Evolutionary conservation across 116 monocot species (phyloP), one percentile per base, ranked within the genome.

Genomic region (Phalaenopsis hybrid): DNA sequence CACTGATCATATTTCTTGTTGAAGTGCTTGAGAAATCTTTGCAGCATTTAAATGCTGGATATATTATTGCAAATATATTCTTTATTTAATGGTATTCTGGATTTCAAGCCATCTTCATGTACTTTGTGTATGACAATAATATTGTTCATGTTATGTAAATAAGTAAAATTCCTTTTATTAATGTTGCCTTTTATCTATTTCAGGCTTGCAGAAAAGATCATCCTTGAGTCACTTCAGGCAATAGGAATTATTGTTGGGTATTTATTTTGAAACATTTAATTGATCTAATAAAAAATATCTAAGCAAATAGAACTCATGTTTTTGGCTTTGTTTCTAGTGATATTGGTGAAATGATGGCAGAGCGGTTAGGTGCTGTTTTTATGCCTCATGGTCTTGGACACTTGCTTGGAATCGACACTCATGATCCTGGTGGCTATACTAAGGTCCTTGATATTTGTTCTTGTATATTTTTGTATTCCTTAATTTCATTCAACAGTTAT

Each of bases 301-400:
- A 50, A 77, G 28, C 10, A 37, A 65, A 65, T 6, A 8, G 25
- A 65, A 43, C 37, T 72, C 25, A 13, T 59, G 0, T 44, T 13
- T 41, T 76, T 75, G 78, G 18, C 5, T 75, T 48, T 55, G 67
- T 79, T 83, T 3, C 13, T 85, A 96, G 96, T 69, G 82, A 96
- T 85, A 80, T 93, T 67, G 83, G 91, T 80, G 94, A 93, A 50
- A 97, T 97, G 97, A 93, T 94, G 97, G 81, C 50, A 68, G 84
- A 58, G 83, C 91, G 97, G 81, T 41, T 97, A 37, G 97, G 97
- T 82, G 94, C 93, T 82, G 45, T 90, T 67, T 94, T 97, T 88
- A 90, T 97, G 97, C 94, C 97, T 8, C 97, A 94, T 93, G 97
- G 97, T 85, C 91, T 97, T 81, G 97, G 94, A 41, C 97, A 97